These are phyloP conservation scores for Gossypium raimondii DNA, from an alignment of 345 rosid genomes.

Conservation along the genomic window DNA sequence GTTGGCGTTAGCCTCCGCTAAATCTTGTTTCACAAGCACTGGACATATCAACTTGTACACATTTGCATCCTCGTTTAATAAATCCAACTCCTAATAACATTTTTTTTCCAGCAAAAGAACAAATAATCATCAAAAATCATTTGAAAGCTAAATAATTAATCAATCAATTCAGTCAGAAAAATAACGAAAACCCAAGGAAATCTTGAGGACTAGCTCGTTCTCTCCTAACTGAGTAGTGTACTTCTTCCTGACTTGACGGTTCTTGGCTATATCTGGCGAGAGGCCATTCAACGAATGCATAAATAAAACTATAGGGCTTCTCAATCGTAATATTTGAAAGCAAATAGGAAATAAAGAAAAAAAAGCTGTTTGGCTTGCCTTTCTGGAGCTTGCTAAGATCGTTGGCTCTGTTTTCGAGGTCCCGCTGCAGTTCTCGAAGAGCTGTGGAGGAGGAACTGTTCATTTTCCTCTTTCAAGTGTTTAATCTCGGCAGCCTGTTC, in stretches of 20 bases:
- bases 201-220: constrained; percentile 96
- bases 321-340: not conserved
- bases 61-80: constrained; percentile 86
- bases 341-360: not conserved
- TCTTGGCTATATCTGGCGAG: constrained; percentile 64
- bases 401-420: constrained; percentile 74
- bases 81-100: constrained; percentile 66
- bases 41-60: constrained; percentile 91
- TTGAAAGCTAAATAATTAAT: not conserved
- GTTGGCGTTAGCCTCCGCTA: constrained; percentile 96
- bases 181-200: constrained; percentile 16
- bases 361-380: constrained; percentile 36
- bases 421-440: constrained; percentile 71
- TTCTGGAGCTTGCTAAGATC: constrained; percentile 80
- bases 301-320: constrained; percentile 13
- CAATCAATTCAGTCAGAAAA: not conserved
- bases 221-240: constrained; percentile 94
- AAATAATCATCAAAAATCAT: not conserved
- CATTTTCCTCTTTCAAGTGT: not conserved
- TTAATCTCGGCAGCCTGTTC: not conserved
- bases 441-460: constrained; percentile 60
- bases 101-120: not conserved
- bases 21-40: constrained; percentile 90
- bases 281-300: not conserved
- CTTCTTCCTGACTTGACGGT: constrained; percentile 90